Base-by-base conservation (phyloP, 2,329 filamentous ascomycete species). In the Xylariaceae sp. region DNA sequence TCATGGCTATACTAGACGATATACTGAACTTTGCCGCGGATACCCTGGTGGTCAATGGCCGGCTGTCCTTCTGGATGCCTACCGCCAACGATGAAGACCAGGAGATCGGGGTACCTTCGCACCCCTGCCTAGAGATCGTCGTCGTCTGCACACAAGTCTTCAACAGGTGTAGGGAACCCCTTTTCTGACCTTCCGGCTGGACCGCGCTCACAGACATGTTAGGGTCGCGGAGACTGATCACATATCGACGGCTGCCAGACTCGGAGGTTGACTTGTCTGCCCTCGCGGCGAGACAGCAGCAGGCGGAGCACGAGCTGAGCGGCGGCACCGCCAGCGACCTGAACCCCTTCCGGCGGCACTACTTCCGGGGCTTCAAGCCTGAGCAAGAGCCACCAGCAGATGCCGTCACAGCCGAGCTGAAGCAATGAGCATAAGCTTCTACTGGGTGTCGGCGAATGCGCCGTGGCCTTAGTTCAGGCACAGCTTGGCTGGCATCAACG, bases 51-150 rank as follows among this genome's bases (percentile, higher is more conserved):
- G 79, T 86, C 33, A 63, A 77, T 42, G 92, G 87, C 0, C 71
- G 92, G 18, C 58, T 98, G 8, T 85, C 83, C 6, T 93, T 98
- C 67, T 98, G 92, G 92, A 94, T 96, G 85, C 92, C 92, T 0
- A 94, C 88, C 0, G 81, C 87, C 18, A 88, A 86, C 52, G 80
- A 84, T 39, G 75, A 87, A 46, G 73, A 86, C 30, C 74, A 81
- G 37, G 83, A 90, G 52, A 76, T 94, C 15, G 68, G 76, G 0
- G 72, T 90, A 11, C 90, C 90, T 0, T 71, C 68, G 14, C 87
- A 96, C 55, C 82, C 83, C 0, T 76, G 74, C 37, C 63, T 98
- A 11, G 73, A 83, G 49, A 63, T 90, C 16, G 71, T 88, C 14
- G 78, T 73, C 27, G 74, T 88, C 19, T 94, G 88, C 52, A 77